phyloP scores from a whole-genome alignment of 2,329 filamentous ascomycete species.

The Graphilbum sp. region DNA sequence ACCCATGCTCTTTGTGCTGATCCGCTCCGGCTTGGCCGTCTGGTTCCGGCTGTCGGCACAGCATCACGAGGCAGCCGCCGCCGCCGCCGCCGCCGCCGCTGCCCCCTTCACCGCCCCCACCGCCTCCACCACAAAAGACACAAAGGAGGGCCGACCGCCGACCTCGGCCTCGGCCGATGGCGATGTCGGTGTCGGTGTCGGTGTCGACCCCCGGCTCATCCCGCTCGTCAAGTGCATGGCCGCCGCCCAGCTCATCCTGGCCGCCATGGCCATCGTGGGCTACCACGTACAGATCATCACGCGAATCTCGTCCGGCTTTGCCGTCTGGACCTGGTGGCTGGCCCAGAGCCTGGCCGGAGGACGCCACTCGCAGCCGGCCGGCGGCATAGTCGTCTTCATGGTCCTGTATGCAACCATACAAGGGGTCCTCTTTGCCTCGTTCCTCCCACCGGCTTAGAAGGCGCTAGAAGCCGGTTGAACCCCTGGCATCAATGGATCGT shows the following conservation, averaged over 20 bases:
- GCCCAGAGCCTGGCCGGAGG: conserved; percentile 25
- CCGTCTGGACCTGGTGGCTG: conserved; percentile 76
- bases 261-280: conserved; percentile 52
- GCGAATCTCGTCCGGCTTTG: conserved; percentile 73
- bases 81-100: not conserved
- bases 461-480: too few species aligned
- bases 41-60: conserved; percentile 9
- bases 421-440: conserved; percentile 69
- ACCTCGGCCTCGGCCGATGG: too few species aligned
- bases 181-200: too few species aligned
- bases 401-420: conserved; percentile 74
- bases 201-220: conserved; percentile 3
- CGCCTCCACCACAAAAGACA: too few species aligned
- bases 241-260: conserved; percentile 55
- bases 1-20: conserved; percentile 57
- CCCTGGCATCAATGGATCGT: too few species aligned
- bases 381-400: conserved; percentile 45
- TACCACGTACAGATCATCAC: conserved; percentile 95
- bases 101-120: too few species aligned
- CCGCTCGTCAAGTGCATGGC: conserved; percentile 42
- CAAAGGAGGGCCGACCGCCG: too few species aligned
- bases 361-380: conserved; percentile 6
- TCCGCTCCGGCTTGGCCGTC: conserved; percentile 38
- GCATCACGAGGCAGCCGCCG: not conserved
- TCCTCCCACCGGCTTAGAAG: conserved; percentile 70